Evolutionary conservation across 2,329 filamentous ascomycete species (phyloP).

Genomic region (Beauveria sp.): DNA sequence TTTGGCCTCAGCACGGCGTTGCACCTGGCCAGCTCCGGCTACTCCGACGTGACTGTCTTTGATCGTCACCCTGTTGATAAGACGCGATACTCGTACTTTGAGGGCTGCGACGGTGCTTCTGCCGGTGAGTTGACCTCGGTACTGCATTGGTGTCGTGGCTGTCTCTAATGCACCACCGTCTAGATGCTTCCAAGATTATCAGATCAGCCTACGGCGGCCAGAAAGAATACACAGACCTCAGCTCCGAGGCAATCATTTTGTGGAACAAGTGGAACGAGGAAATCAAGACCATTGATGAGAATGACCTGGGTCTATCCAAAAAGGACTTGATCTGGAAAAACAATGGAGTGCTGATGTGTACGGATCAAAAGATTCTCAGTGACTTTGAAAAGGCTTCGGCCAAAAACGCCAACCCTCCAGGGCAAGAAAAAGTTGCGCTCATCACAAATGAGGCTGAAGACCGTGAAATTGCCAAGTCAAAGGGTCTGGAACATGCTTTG

Average conservation of each 20-base stretch:
- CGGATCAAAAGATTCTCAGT: not conserved
- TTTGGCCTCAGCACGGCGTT: conserved; percentile 28
- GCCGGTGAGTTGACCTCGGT: conserved; percentile 23
- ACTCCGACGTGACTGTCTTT: conserved; percentile 38
- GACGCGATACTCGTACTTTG: conserved; percentile 30
- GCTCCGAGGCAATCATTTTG: conserved; percentile 30
- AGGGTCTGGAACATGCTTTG: conserved; percentile 24
- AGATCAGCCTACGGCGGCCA: conserved; percentile 32
- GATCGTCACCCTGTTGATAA: conserved; percentile 37
- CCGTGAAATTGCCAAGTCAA: conserved; percentile 18
- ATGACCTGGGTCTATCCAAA: not conserved
- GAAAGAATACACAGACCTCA: conserved; percentile 37
- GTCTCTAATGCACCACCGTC: not conserved
- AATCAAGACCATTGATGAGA: conserved; percentile 24
- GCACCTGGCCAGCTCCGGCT: conserved; percentile 30
- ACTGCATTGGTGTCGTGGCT: not conserved
- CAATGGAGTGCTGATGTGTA: conserved; percentile 22
- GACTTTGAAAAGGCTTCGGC: not conserved
- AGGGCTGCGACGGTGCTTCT: conserved; percentile 35
- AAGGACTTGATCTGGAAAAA: conserved; percentile 25
- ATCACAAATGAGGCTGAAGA: not conserved
- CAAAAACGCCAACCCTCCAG: not conserved
- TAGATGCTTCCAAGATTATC: conserved; percentile 31
- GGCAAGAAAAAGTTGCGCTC: not conserved
- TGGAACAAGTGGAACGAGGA: conserved; percentile 40